Conservation (phyloP, 2,329 filamentous ascomycete genomes). For the Phyllosticta citribraziliensis region DNA sequence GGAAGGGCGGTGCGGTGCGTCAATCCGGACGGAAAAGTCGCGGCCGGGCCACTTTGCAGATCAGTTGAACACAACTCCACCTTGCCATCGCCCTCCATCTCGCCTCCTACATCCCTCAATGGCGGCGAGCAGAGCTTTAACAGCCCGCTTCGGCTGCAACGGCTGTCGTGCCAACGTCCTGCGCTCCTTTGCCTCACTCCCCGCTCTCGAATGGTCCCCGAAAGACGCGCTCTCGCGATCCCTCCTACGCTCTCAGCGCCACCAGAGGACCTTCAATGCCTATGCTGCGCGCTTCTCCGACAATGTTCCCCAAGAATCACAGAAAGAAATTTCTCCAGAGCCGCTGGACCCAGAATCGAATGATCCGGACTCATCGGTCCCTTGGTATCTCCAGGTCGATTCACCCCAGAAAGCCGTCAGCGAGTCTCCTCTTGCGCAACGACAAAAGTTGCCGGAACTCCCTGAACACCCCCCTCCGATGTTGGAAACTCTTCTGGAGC, state of each 20-base stretch:
- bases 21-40: neutral
- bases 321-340: neutral
- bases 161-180: slow-evolving; percentile 13
- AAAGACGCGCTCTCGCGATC: neutral
- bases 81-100: neutral
- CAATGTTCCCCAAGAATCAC: neutral
- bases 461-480: slow-evolving; percentile 63
- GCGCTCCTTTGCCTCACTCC: neutral
- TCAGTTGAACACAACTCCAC: neutral
- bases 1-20: neutral
- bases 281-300: slow-evolving; percentile 2
- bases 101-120: slow-evolving; percentile 12
- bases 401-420: slow-evolving; percentile 20
- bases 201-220: slow-evolving; percentile 1
- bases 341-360: neutral
- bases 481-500: slow-evolving; percentile 62
- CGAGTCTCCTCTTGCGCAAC: slow-evolving; percentile 35
- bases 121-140: slow-evolving; percentile 16
- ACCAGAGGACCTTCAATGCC: slow-evolving; percentile 3
- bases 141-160: slow-evolving; percentile 19
- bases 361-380: slow-evolving; percentile 29
- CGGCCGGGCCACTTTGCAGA: neutral
- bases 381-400: slow-evolving; percentile 83
- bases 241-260: neutral
- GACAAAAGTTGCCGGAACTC: slow-evolving; percentile 51